phyloP scores from a whole-genome alignment of 1,139 yeast species.

The Pneumocystis jirovecii region DNA sequence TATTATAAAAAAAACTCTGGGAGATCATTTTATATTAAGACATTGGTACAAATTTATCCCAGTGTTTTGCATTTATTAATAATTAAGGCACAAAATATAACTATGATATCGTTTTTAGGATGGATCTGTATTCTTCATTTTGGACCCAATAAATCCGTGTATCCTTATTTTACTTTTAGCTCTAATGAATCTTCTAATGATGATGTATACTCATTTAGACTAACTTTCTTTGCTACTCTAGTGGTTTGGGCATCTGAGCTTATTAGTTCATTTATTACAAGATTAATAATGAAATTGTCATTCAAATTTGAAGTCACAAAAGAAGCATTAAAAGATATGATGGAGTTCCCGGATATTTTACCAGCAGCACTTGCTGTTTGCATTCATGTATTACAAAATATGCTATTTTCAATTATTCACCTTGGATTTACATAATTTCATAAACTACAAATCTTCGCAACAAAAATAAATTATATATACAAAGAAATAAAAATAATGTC shows the following conservation, averaged over 20 bases:
- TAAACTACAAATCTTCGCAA: neutral
- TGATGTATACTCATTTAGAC: slow-evolving; percentile 1
- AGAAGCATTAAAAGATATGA: slow-evolving; percentile 5
- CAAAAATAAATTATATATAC: neutral
- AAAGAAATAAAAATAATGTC: neutral
- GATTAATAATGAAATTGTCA: slow-evolving; percentile 2
- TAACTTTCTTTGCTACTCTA: slow-evolving; percentile 6
- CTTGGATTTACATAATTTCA: slow-evolving; percentile 1
- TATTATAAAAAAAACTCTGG: slow-evolving; percentile 9
- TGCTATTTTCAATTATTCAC: slow-evolving; percentile 4
- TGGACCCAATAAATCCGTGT: slow-evolving; percentile 10
- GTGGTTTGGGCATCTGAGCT: slow-evolving; percentile 6
- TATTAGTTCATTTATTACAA: slow-evolving; percentile 4
- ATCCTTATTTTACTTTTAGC: neutral
- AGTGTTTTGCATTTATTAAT: neutral
- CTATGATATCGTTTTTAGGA: slow-evolving; percentile 13
- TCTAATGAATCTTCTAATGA: neutral
- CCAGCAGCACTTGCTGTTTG: slow-evolving; percentile 6
- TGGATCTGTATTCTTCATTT: slow-evolving; percentile 13
- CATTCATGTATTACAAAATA: slow-evolving; percentile 7
- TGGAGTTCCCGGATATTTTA: slow-evolving; percentile 5
- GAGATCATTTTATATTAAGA: slow-evolving; percentile 11
- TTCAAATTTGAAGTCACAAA: slow-evolving; percentile 4
- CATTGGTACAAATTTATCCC: slow-evolving; percentile 4
- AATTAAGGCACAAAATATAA: slow-evolving; percentile 9